Base-by-base conservation (phyloP, 768 basidiomycete genomes). In the Kwoniella botswanensis region DNA sequence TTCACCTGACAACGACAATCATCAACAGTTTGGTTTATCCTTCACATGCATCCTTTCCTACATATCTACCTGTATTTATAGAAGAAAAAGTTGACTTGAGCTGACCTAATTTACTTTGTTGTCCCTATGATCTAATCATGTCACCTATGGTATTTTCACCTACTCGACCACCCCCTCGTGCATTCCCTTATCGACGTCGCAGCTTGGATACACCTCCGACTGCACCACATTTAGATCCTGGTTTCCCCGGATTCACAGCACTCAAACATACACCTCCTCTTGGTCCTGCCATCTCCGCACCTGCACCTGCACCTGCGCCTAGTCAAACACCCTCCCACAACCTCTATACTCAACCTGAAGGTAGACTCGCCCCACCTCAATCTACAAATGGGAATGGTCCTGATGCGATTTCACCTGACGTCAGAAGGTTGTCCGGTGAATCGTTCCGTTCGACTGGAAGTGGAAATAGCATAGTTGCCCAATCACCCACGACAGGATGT, bases 401-500 rank as follows among this genome's bases (percentile, higher is more conserved):
- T 35, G 57, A 58, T 18, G 2, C 53, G 18, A 65, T 11, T 26
- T 46, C 65, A 9, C 57, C 57, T 29, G 65, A 67, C 43, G 62
- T 65, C 21, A 53, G 60, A 41, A 21, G 68, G 43, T 22, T 65
- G 11, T 71, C 70, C 0, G 59, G 54, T 1, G 70, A 63, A 41
- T 66, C 68, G 3, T 52, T 29, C 41, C 46, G 54, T 4, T 53
- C 55, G 17, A 59, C 2, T 42, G 66, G 53, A 24, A 60, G 29
- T 55, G 54, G 41, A 17, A 60, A 65, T 29, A 56, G 64, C 18
- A 58, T 74, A 21, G 58, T 74, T 15, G 70, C 72, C 11, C 53
- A 65, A 50, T 78, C 73, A 3, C 60, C 68, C 12, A 60, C 63
- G 5, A 79, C 76, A 10, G 76, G 77, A 15, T 78, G 77, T 58